A percentile compares a stretch with the other conserved stretches of the same genome.
Conservation (phyloP, 257 asterid genomes). For the Cinchona pubescens region DNA sequence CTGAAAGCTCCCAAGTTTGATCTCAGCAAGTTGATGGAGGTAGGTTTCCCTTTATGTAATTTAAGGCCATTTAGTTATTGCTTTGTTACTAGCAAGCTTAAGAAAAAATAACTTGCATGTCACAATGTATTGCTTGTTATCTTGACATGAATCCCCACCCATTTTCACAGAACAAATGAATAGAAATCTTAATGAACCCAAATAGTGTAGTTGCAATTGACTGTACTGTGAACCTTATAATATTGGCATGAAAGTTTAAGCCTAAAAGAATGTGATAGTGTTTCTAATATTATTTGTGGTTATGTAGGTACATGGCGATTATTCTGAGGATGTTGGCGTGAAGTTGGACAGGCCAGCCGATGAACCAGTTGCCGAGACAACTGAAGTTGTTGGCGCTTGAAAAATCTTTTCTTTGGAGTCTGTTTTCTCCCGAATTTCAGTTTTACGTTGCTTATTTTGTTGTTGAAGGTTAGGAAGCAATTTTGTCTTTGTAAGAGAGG, state of each 20-base stretch:
- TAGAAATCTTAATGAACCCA: neutral
- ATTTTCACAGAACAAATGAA: neutral
- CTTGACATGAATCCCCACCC: neutral
- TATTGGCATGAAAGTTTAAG: too few relatives aligned
- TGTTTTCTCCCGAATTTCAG: neutral
- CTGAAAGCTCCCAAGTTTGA: conserved; percentile 85
- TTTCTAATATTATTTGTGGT: neutral
- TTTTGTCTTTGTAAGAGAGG: neutral
- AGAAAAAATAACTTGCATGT: neutral
- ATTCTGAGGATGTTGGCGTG: conserved; percentile 57
- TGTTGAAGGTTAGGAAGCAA: conserved; percentile 17
- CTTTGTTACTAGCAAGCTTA: too few relatives aligned
- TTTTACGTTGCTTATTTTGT: conserved; percentile 13
- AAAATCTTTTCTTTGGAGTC: neutral
- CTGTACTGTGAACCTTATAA: too few relatives aligned
- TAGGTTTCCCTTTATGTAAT: neutral
- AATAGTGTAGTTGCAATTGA: too few relatives aligned
- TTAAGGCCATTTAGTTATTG: neutral
- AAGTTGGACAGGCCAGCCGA: conserved; percentile 70
- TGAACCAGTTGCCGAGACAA: conserved; percentile 50
- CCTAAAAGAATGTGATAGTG: too few relatives aligned
- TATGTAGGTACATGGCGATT: conserved; percentile 71
- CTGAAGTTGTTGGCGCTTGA: conserved; percentile 69
- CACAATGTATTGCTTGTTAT: neutral
- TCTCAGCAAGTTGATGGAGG: conserved; percentile 84